Conservation (phyloP, 192 early-diverging fungal genomes). For the Glomus cerebriforme region DNA sequence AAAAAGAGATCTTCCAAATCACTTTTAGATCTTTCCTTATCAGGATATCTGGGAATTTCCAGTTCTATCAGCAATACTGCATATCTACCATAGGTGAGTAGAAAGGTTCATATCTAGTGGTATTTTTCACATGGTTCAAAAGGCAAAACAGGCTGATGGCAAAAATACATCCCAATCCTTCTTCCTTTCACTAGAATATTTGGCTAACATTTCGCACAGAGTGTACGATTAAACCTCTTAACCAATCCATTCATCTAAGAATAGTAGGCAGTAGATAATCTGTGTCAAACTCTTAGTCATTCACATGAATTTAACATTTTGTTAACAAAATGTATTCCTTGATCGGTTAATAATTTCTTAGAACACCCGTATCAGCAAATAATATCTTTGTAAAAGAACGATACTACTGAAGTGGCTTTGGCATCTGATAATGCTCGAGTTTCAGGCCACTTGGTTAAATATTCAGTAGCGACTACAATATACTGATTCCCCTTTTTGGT, state of each 20-base stretch:
- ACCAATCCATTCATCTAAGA: not conserved
- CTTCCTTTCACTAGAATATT: not conserved
- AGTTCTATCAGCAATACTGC: not conserved
- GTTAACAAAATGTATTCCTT: not conserved
- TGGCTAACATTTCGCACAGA: not conserved
- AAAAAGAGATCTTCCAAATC: not conserved
- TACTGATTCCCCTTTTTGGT: not conserved
- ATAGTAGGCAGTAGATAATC: not conserved
- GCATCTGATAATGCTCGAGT: conserved; percentile 4
- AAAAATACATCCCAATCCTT: not conserved
- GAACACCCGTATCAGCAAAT: not conserved
- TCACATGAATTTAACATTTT: not conserved
- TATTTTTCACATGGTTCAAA: not conserved
- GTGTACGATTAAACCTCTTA: not conserved
- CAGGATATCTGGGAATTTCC: not conserved
- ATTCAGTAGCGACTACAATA: not conserved
- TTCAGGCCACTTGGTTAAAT: not conserved
- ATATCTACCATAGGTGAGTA: not conserved
- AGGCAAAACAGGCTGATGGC: not conserved
- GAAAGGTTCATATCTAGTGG: not conserved
- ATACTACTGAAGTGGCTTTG: not conserved
- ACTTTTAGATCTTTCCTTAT: not conserved
- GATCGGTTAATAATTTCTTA: not conserved
- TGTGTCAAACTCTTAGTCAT: not conserved
- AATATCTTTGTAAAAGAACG: conserved; percentile 25